Base-by-base conservation (phyloP, 2,329 filamentous ascomycete genomes). In the Fonsecaea pedrosoi region DNA sequence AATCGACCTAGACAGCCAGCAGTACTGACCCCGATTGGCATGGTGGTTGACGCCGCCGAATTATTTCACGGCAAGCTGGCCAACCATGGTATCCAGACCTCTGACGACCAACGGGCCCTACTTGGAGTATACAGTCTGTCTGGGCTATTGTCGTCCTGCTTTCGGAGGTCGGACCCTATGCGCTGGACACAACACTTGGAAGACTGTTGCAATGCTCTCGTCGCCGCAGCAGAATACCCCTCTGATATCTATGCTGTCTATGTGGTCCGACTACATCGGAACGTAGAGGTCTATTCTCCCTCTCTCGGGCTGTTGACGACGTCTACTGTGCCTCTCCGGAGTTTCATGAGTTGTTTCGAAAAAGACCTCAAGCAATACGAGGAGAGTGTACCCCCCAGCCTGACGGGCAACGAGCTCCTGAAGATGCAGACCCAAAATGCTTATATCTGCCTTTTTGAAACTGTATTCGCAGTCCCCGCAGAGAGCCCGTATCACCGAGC, bases 101-200 rank as follows among this genome's bases (percentile, higher is more conserved):
- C 57, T 25, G 67, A 66, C 42, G 67, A 67, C 54, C 61, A 56
- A n/a, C 60, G 64, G 21, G 67, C 65, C 18, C 50, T 65, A 12
- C 54, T 69, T 10, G 67, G 64, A 40, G 38, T 63, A 13, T 67
- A 65, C 48, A 65, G 60, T 54, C 54, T 63, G 25, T 40, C 60
- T 9, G 54, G 54, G 10, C 60, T 34, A 21, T 32, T 69, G 2
- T 62, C 67, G 2, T 62, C 59, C 8, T 66, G 63, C 42, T 84
- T 69, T 75, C 81, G 56, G 77, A 80, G 67, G 15, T 77, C 82
- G 4, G 82, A 86, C 18, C 76, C 84, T 0, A 80, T 84, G 76
- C 80, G 78, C 13, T 87, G 82, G 62, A 84, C 83, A 0, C 76
- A 78, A 3, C 86, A 87, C 62, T 77, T 86, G 0, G 80, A 85